Conservation (phyloP, 208 protist species). For the Leishmania tropica region DNA sequence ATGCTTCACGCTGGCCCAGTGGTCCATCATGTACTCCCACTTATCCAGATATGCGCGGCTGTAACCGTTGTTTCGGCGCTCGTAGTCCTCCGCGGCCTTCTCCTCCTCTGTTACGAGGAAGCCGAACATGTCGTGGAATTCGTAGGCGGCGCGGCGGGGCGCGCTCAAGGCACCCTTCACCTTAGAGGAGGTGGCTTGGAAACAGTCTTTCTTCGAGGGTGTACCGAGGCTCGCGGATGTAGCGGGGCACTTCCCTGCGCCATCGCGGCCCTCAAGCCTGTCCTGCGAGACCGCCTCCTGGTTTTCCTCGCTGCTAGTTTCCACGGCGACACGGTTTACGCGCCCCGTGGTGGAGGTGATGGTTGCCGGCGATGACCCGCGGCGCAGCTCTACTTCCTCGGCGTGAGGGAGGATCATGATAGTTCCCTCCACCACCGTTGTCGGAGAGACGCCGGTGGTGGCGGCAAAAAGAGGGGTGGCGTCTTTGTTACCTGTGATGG, state of each 20-base stretch:
- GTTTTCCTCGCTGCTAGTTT: background rate
- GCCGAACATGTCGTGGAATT: constrained; percentile 67
- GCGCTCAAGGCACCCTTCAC: background rate
- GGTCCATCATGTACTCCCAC: constrained; percentile 37
- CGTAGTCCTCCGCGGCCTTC: constrained; percentile 67
- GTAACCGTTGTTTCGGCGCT: constrained; percentile 17
- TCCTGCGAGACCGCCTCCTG: background rate
- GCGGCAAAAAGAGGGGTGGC: background rate
- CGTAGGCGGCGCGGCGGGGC: constrained; percentile 8
- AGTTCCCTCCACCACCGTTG: constrained; percentile 2
- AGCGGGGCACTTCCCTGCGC: background rate
- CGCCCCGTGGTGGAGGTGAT: constrained; percentile 53
- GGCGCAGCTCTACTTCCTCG: constrained; percentile 43
- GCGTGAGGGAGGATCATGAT: constrained; percentile 32
- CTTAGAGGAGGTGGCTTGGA: background rate
- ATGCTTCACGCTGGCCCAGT: constrained; percentile 37
- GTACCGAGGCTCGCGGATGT: background rate
- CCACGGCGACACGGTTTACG: background rate
- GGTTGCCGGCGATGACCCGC: constrained; percentile 13
- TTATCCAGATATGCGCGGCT: constrained; percentile 8
- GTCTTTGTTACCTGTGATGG: background rate
- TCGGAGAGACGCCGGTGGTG: background rate
- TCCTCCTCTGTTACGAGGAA: constrained; percentile 70
- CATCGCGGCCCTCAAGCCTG: background rate
- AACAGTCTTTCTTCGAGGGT: background rate